A percentile compares a stretch with the other conserved stretches of the same genome.
phyloP scores from a whole-genome alignment of 169 alveolate genomes.

The Cryptosporidium sp. region DNA sequence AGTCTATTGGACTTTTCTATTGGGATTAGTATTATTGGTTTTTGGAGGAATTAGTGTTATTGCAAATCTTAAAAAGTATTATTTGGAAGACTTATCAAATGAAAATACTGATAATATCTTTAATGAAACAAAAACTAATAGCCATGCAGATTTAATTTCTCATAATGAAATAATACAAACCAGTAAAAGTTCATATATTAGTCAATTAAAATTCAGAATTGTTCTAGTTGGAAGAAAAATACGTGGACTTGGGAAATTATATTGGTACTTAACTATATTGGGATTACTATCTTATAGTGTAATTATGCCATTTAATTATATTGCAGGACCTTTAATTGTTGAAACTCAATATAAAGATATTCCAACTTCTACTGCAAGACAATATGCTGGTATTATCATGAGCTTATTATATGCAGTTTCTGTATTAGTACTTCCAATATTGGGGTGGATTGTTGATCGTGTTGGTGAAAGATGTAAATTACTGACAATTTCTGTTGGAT shows the following conservation, averaged over 20 bases:
- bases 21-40: constrained; percentile 35
- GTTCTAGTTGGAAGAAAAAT: constrained; percentile 45
- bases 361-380: constrained; percentile 72
- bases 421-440: constrained; percentile 65
- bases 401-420: constrained; percentile 70
- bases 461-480: constrained; percentile 72
- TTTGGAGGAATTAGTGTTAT: constrained; percentile 67
- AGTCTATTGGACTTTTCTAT: constrained; percentile 69
- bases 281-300: constrained; percentile 69
- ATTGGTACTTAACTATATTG: constrained; percentile 60
- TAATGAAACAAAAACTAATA: constrained; percentile 1
- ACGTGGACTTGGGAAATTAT: constrained; percentile 51
- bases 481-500: constrained; percentile 65
- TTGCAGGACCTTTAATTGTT: constrained; percentile 74
- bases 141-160: constrained; percentile 42
- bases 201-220: constrained; percentile 43
- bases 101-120: constrained; percentile 7
- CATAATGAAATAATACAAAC: constrained; percentile 5
- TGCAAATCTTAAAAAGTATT: constrained; percentile 41
- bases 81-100: constrained; percentile 26
- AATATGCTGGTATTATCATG: constrained; percentile 72
- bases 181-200: background rate
- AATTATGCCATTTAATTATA: constrained; percentile 71
- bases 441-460: constrained; percentile 76
- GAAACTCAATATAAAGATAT: constrained; percentile 71